Base-by-base conservation (phyloP, 176 grass and related monocot species). In the Musa beccarii region DNA sequence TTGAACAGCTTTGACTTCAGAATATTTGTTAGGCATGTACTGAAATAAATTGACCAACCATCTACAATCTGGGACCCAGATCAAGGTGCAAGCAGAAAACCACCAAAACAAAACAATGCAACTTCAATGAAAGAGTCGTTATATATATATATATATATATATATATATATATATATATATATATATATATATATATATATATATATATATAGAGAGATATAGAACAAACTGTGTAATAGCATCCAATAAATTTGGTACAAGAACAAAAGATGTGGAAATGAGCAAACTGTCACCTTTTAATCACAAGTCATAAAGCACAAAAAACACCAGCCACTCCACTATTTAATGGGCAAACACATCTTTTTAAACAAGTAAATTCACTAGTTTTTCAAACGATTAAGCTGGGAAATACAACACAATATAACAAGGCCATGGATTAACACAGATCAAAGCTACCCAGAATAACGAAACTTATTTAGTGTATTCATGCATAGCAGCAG, bases 401-500 rank as follows among this genome's bases (percentile, higher is more conserved):
- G 25, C 4, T 28, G 24, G 15, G 10, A 11, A 66, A 66, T 34
- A 66, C 22, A 66, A 14, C 64, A 17, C 28, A 7, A 26, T 34
- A 28, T 66, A 14, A 26, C 23, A 3, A 66, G 64, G 10, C 24
- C 64, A 66, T 11, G 13, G 13, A 29, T 65, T 28, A 66, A 5
- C 15, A 61, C 19, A n/a, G 57, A n/a, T 59, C 16, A 6, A 59
- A 19, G 76, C 83, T 83, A 90, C 24, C 85, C 73, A 12, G 87
- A 85, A 71, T 88, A 89, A 75, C 81, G 69, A 55, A 43, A 87
- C 79, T 34, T 80, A 79, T 73, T 70, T 69, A 29, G 79, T 79
- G 54, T 93, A 88, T 14, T 88, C 76, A 69, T 80, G 80, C 17
- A 83, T 82, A 8, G 75, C 57, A 82, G 76, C 76, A 59, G 82